A percentile compares a stretch with the other conserved stretches of the same genome.
Conservation (phyloP, 2,329 filamentous ascomycete genomes). For the Helotiales sp. region DNA sequence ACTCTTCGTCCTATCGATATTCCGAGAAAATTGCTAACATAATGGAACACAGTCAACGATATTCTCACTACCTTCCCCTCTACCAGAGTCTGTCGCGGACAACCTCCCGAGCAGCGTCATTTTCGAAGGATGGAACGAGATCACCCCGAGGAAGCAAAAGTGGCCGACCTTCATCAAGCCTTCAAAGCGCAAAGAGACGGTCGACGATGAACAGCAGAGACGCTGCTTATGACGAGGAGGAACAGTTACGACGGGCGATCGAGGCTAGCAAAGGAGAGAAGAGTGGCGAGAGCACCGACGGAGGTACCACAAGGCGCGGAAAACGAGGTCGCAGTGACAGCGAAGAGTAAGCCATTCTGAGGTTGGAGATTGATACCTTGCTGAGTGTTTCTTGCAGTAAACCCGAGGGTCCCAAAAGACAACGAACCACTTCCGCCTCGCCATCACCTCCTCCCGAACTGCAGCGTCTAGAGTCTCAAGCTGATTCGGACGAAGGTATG, state of each 20-base stretch:
- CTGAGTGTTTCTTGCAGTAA: constrained; percentile 51
- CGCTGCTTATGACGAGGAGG: constrained; percentile 93
- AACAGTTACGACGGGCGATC: constrained; percentile 82
- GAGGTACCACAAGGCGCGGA: constrained; percentile 60
- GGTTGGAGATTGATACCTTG: neutral
- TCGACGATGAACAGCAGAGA: constrained; percentile 98
- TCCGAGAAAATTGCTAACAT: constrained; percentile 38
- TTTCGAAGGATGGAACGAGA: constrained; percentile 60
- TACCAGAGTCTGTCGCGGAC: constrained; percentile 53
- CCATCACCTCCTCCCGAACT: constrained; percentile 57
- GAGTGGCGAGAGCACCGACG: constrained; percentile 41
- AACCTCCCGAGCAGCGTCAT: constrained; percentile 62
- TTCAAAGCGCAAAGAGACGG: constrained; percentile 64
- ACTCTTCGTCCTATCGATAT: constrained; percentile 9
- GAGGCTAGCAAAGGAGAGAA: constrained; percentile 89
- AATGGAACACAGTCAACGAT: constrained; percentile 55
- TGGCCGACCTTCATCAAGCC: constrained; percentile 48
- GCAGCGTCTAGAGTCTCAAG: constrained; percentile 47
- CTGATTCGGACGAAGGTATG: constrained; percentile 73
- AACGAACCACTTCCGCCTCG: constrained; percentile 78
- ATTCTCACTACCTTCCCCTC: constrained; percentile 64
- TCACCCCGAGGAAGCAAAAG: constrained; percentile 57
- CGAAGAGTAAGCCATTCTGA: constrained; percentile 72
- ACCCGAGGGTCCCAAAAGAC: constrained; percentile 72
- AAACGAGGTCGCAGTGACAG: constrained; percentile 90